Base-by-base conservation (phyloP, 1,139 yeast species). In the Hyphopichia fennica region DNA sequence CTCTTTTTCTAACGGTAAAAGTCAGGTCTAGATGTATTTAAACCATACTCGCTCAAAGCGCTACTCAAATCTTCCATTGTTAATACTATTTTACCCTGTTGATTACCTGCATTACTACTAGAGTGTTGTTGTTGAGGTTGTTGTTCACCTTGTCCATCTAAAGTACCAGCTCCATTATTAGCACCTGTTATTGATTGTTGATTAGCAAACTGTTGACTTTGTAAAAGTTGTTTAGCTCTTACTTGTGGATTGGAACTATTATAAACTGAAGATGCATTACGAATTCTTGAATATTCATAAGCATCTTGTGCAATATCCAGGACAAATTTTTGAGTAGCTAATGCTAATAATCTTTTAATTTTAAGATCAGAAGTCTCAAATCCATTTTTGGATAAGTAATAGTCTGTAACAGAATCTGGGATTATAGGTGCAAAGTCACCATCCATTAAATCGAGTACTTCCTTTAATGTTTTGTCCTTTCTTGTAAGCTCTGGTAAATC, bases 361-460 rank as follows among this genome's bases (percentile, higher is more conserved):
- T 91, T 79, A 8, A 81, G 68, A 56, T 90, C 96, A 31, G 84
- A 77, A 22, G 95, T 81, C 46, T 85, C 88, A 55, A 95, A 84
- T 34, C 99, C 99, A 47, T 91, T 86, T 56, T 86, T 86, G 18
- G 91, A 84, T 40, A 95, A 69, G 57, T 93, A 93, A 62, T 89
- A 93, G 57, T 93, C 98, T 0, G 96, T 88, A n/a, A 95, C 98
- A 0, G 96, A 95, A 60, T 95, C 99, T 0, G 99, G 99, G 35
- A 95, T 93, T 34, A 95, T 87, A 1, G 99, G 99, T 2, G 96
- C 90, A 62, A 85, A 90, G 45, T 90, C 96, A 1, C 70, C 76
- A 49, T 89, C 96, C 91, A 93, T 86, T 65, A 90, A 73, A 39
- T 85, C 87, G 30, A 95, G 73, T 29, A 95, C 84, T 53, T 95